Evolutionary conservation across 257 asterid genomes (phyloP).

Genomic region (Solanum sparsipilum): DNA sequence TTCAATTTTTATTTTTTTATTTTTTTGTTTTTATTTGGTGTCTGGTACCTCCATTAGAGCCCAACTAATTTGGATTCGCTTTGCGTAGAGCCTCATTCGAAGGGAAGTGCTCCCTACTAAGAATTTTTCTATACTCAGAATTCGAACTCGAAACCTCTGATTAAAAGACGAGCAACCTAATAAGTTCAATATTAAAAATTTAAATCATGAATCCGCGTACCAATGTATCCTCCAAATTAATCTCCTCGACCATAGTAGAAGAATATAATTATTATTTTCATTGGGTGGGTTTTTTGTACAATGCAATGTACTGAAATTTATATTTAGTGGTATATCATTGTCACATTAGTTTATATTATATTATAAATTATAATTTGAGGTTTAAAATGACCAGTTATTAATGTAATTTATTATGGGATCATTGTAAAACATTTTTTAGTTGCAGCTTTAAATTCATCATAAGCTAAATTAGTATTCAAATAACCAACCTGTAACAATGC

Average conservation of each 20-base stretch:
- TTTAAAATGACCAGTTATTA: not conserved
- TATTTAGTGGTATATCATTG: not conserved
- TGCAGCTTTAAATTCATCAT: not conserved
- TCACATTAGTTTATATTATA: not conserved
- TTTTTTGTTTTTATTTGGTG: too few species aligned
- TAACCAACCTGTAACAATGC: not conserved
- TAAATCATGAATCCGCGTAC: not conserved
- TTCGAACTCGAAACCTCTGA: rapidly evolving
- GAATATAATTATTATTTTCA: not conserved
- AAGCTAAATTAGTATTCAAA: not conserved
- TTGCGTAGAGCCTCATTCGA: rapidly evolving
- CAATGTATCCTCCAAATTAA: not conserved
- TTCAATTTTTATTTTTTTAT: not conserved
- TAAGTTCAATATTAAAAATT: not conserved
- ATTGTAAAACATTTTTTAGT: not conserved
- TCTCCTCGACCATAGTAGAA: not conserved
- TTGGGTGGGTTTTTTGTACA: not conserved
- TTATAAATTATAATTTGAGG: not conserved
- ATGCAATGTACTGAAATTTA: not conserved
- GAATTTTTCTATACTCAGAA: rapidly evolving
- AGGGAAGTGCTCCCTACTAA: not conserved
- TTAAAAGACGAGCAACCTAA: too few species aligned
- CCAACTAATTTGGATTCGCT: rapidly evolving
- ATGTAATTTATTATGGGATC: not conserved
- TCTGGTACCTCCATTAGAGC: rapidly evolving